These are phyloP conservation scores for Chytriomyces confervae DNA, from an alignment of 192 early-diverging fungal species.

Conservation along the genomic window DNA sequence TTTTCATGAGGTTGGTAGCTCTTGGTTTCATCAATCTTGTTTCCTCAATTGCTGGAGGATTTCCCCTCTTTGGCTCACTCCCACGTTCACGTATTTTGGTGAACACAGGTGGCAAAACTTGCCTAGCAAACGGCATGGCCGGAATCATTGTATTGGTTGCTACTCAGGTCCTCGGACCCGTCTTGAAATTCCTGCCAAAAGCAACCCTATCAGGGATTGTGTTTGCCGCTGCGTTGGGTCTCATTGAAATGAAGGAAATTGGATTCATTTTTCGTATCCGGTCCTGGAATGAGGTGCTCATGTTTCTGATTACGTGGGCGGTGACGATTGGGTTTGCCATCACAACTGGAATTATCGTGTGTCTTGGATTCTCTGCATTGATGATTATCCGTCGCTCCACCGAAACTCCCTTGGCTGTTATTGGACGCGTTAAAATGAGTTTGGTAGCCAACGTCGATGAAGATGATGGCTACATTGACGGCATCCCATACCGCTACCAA, in stretches of 20 bases:
- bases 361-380: conserved; percentile 37
- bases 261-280: conserved; percentile 66
- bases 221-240: conserved; percentile 76
- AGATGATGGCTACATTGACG: neutral
- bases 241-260: conserved; percentile 80
- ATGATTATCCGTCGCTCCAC: conserved; percentile 41
- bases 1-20: conserved; percentile 20
- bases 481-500: neutral
- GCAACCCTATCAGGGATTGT: conserved; percentile 82
- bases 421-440: conserved; percentile 33
- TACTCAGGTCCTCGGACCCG: conserved; percentile 72
- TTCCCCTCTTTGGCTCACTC: conserved; percentile 79
- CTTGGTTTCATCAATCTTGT: conserved; percentile 49
- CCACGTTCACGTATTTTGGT: conserved; percentile 91
- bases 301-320: conserved; percentile 39
- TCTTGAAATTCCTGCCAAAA: conserved; percentile 78
- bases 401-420: conserved; percentile 34
- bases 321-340: conserved; percentile 42
- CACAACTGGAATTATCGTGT: conserved; percentile 37
- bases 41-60: conserved; percentile 43
- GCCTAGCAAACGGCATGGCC: conserved; percentile 76
- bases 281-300: conserved; percentile 29
- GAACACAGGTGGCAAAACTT: conserved; percentile 79
- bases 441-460: neutral
- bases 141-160: conserved; percentile 73